phyloP scores from a whole-genome alignment of 2,329 filamentous ascomycete species.

The Fusarium sp. region DNA sequence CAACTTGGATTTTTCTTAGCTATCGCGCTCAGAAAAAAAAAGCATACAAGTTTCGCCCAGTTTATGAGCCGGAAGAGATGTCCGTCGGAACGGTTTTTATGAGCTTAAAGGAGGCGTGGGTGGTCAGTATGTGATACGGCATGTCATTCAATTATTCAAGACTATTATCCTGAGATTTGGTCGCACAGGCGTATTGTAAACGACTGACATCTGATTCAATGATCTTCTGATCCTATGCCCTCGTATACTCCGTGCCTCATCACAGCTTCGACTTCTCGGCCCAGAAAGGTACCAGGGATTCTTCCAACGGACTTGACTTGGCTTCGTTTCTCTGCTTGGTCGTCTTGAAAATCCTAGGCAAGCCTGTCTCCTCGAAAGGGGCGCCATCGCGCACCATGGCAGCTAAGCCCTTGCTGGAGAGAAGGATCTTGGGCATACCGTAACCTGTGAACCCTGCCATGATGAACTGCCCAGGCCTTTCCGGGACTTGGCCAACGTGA shows the following conservation, averaged over 20 bases:
- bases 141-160: no score
- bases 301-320: neutral
- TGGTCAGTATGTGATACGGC: no score
- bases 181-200: no score
- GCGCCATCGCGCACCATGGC: constrained; percentile 51
- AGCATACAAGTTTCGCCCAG: no score
- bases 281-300: neutral
- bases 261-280: neutral
- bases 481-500: constrained; percentile 54
- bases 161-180: no score
- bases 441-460: constrained; percentile 63
- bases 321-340: neutral
- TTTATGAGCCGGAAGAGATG: no score
- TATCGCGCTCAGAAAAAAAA: no score
- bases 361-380: constrained; percentile 50
- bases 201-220: neutral
- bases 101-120: no score
- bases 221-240: neutral
- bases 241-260: neutral
- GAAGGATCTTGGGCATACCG: constrained; percentile 61
- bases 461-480: constrained; percentile 53
- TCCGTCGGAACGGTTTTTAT: no score
- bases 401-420: constrained; percentile 55
- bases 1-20: no score
- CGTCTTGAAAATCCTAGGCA: constrained; percentile 42